Evolutionary conservation across 768 basidiomycete species (phyloP).

Genomic region (Terana coerulea): DNA sequence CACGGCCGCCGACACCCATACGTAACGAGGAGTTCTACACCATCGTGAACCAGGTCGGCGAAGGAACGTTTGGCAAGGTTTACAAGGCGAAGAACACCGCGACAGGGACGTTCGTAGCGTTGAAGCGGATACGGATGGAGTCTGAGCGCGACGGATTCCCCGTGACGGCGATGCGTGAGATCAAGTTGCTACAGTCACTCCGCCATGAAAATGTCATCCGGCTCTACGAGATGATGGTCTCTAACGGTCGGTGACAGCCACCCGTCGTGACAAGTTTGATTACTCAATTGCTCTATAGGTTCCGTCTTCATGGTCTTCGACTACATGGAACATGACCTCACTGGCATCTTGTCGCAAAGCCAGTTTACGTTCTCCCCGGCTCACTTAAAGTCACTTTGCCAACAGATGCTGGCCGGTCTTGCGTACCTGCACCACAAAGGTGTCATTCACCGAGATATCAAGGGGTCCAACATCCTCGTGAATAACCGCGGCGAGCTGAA

Average conservation of each 20-base stretch:
- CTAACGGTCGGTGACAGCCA: constrained; percentile 77
- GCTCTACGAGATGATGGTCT: constrained; percentile 98
- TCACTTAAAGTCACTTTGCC: constrained; percentile 92
- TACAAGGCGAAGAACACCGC: constrained; percentile 89
- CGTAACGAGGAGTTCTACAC: constrained; percentile 63
- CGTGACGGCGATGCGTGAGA: constrained; percentile 98
- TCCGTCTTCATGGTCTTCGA: constrained; percentile 99
- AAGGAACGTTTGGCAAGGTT: constrained; percentile 98
- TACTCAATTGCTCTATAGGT: constrained; percentile 43
- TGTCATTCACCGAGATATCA: constrained; percentile 97
- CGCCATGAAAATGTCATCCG: constrained; percentile 86
- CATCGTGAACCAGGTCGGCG: constrained; percentile 91
- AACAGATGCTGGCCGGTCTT: constrained; percentile 93
- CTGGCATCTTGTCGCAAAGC: constrained; percentile 88
- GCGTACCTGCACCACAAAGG: constrained; percentile 95
- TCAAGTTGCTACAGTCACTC: constrained; percentile 92
- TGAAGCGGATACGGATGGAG: constrained; percentile 98
- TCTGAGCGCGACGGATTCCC: constrained; percentile 97
- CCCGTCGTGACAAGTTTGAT: background rate
- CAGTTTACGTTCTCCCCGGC: constrained; percentile 82
- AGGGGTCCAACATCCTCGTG: constrained; percentile 96
- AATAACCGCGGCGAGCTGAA: constrained; percentile 91
- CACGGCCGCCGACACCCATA: constrained; percentile 17
- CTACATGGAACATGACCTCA: constrained; percentile 98
- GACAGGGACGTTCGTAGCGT: constrained; percentile 75